Evolutionary conservation across 192 early-diverging fungal genomes (phyloP).

Genomic region (Backusella tarrabulga): DNA sequence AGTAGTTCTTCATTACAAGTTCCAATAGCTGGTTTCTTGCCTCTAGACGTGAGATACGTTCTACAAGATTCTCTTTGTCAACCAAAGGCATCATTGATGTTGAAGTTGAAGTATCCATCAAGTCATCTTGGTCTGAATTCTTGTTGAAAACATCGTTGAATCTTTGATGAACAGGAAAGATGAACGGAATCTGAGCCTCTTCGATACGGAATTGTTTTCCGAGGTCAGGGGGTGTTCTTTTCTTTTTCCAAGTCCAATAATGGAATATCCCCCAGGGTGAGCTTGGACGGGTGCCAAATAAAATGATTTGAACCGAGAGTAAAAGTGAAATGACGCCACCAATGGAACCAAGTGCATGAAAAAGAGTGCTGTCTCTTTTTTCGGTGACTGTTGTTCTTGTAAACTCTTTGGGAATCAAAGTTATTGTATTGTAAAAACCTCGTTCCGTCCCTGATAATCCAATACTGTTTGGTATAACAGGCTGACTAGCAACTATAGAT

Average conservation of each 20-base stretch:
- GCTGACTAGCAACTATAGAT: background rate
- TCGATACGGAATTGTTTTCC: background rate
- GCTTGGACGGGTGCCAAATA: constrained; percentile 6
- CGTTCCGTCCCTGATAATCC: no score
- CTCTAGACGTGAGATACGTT: background rate
- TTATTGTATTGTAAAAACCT: background rate
- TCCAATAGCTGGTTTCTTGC: constrained; percentile 6
- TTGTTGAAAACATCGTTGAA: background rate
- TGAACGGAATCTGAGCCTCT: background rate
- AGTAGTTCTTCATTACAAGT: background rate
- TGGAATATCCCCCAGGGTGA: background rate
- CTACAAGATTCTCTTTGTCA: background rate
- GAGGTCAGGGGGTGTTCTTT: no score
- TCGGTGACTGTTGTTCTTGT: background rate
- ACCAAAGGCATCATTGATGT: background rate
- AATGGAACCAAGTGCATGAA: constrained; percentile 5
- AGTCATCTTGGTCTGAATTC: background rate
- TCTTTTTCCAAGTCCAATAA: background rate
- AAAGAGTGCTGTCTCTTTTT: constrained; percentile 6
- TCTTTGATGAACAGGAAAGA: background rate
- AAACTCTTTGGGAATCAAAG: background rate
- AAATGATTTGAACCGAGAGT: background rate
- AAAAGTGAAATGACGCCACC: constrained; percentile 12
- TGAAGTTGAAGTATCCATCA: no score
- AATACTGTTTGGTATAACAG: background rate